These are phyloP conservation scores for Botryobasidium botryosum DNA, from an alignment of 768 basidiomycete species.

Conservation along the genomic window DNA sequence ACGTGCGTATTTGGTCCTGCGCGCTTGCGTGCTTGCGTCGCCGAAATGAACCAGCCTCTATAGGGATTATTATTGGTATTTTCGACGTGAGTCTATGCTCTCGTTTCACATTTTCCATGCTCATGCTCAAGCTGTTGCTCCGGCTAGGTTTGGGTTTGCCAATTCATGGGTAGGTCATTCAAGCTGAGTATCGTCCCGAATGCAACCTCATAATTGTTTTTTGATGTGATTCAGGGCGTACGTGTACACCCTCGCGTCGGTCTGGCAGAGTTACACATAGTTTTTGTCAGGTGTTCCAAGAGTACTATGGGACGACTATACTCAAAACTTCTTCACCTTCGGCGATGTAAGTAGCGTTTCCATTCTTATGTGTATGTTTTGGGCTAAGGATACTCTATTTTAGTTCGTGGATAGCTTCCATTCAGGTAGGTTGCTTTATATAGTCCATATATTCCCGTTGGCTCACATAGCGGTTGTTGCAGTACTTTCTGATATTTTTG, in stretches of 20 bases:
- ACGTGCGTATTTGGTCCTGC: no score
- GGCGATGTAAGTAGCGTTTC: conserved; percentile 36
- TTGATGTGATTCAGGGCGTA: conserved; percentile 1
- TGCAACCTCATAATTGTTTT: not conserved
- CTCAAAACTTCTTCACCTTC: conserved; percentile 37
- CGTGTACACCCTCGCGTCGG: no score
- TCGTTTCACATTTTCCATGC: not conserved
- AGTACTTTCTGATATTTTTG: conserved; percentile 16
- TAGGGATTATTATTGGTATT: not conserved
- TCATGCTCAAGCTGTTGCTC: not conserved
- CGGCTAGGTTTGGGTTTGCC: not conserved
- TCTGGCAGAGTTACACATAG: no score
- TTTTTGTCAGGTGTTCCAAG: conserved; percentile 43
- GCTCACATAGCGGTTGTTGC: conserved; percentile 2
- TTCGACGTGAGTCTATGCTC: conserved; percentile 4
- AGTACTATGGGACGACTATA: conserved; percentile 44
- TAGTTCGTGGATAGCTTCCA: conserved; percentile 69
- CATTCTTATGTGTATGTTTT: no score
- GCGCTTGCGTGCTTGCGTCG: no score
- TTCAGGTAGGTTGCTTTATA: conserved; percentile 30
- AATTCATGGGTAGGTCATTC: conserved; percentile 11
- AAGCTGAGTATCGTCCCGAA: no score
- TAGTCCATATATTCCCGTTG: not conserved
- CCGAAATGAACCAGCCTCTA: no score
- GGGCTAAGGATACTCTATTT: no score